Evolutionary conservation across 768 basidiomycete genomes (phyloP).

Genomic region (Tricholoma terreum): DNA sequence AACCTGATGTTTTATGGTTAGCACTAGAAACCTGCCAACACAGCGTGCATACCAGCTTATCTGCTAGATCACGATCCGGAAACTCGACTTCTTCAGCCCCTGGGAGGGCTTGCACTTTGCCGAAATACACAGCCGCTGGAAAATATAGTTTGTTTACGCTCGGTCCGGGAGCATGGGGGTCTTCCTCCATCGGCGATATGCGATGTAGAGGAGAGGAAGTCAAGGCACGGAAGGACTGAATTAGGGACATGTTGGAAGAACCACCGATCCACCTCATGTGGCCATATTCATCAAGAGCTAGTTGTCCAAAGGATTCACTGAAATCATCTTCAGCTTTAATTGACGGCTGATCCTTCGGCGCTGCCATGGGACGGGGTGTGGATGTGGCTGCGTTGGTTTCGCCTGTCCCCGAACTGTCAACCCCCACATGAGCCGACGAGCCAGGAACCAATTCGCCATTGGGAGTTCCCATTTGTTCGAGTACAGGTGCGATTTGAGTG

Average conservation of each 20-base stretch:
- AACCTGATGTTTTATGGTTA: slow-evolving; percentile 45
- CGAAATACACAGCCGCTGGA: slow-evolving; percentile 84
- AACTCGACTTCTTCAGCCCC: slow-evolving; percentile 85
- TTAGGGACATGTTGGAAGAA: slow-evolving; percentile 88
- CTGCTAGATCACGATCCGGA: slow-evolving; percentile 79
- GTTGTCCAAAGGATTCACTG: slow-evolving; percentile 81
- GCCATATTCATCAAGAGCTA: slow-evolving; percentile 85
- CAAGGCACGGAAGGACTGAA: slow-evolving; percentile 79
- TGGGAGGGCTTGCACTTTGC: slow-evolving; percentile 79
- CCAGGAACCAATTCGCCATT: slow-evolving; percentile 34
- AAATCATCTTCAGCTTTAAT: slow-evolving; percentile 72
- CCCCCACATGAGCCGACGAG: slow-evolving; percentile 28
- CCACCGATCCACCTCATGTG: slow-evolving; percentile 92
- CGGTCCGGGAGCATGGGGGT: slow-evolving; percentile 73
- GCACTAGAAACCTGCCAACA: neutral
- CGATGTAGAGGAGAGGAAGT: slow-evolving; percentile 73
- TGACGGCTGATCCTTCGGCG: slow-evolving; percentile 35
- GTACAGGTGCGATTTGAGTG: slow-evolving; percentile 73
- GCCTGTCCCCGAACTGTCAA: slow-evolving; percentile 24
- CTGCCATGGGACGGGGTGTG: slow-evolving; percentile 34
- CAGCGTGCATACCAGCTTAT: slow-evolving; percentile 68
- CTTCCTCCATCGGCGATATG: slow-evolving; percentile 82
- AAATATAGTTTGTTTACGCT: slow-evolving; percentile 86
- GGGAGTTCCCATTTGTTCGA: slow-evolving; percentile 63
- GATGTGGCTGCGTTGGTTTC: slow-evolving; percentile 35